phyloP scores from a whole-genome alignment of 2,329 filamentous ascomycete genomes.

The Pyricularia pennisetigena region DNA sequence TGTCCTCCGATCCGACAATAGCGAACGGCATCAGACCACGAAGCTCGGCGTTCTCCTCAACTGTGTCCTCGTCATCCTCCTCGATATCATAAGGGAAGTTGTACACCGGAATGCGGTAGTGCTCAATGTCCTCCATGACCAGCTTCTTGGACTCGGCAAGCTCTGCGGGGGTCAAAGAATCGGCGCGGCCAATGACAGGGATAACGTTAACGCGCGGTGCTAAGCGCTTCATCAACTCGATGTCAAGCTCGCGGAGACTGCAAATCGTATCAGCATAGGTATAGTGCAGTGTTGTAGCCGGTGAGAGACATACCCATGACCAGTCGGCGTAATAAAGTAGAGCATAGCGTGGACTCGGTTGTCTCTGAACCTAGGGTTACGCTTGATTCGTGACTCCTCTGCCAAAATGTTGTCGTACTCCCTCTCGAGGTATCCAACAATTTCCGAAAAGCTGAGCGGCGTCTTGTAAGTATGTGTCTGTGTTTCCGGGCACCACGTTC shows the following conservation, averaged over 20 bases:
- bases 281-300: no score
- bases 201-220: constrained; percentile 98
- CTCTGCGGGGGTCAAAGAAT: constrained; percentile 92
- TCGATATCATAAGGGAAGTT: constrained; percentile 99
- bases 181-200: constrained; percentile 95
- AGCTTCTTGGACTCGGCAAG: constrained; percentile 99
- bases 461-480: background rate
- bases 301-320: constrained; percentile 61
- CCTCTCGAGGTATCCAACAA: constrained; percentile 95
- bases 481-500: background rate
- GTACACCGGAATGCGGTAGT: constrained; percentile 98
- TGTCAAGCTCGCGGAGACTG: constrained; percentile 95
- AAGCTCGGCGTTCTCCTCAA: constrained; percentile 97
- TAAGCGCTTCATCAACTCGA: constrained; percentile 98
- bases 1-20: constrained; percentile 94
- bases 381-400: constrained; percentile 99
- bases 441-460: constrained; percentile 74
- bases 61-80: constrained; percentile 98
- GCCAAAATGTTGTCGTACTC: constrained; percentile 99
- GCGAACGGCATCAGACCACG: constrained; percentile 97
- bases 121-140: constrained; percentile 99
- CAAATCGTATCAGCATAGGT: no score
- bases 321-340: constrained; percentile 98
- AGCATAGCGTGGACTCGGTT: constrained; percentile 97
- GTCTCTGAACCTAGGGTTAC: constrained; percentile 98